phyloP scores from a whole-genome alignment of 202 grass and related monocot genomes.

The Setaria viridis region DNA sequence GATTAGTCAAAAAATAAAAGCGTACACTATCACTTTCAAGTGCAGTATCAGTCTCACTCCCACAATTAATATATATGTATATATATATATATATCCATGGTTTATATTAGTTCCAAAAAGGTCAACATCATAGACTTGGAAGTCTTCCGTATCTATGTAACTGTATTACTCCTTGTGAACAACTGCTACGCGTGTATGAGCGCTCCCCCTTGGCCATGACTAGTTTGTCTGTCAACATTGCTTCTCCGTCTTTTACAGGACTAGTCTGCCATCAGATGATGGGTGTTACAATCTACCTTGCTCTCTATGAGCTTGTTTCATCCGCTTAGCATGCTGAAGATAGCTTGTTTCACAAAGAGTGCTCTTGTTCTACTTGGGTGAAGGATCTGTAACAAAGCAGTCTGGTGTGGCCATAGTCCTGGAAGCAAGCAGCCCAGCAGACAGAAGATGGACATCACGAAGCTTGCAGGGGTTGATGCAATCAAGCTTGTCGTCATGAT shows the following conservation, averaged over 20 bases:
- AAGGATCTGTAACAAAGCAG: background rate
- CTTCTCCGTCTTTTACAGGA: background rate
- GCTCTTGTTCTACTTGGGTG: background rate
- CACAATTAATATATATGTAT: background rate
- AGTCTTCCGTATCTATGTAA: background rate
- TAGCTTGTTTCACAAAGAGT: background rate
- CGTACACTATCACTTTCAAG: background rate
- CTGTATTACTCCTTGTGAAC: background rate
- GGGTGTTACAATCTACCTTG: background rate
- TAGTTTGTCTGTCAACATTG: background rate
- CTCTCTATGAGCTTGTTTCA: background rate
- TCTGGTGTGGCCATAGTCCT: background rate
- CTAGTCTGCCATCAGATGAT: background rate
- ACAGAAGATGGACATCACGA: conserved; percentile 40
- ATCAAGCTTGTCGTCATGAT: conserved; percentile 60
- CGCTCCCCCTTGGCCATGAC: background rate
- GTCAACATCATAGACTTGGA: background rate
- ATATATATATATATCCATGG: background rate
- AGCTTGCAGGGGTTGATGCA: conserved; percentile 61
- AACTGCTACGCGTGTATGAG: background rate
- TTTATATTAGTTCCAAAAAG: conserved; percentile 13
- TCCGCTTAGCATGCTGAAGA: background rate
- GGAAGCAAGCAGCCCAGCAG: background rate
- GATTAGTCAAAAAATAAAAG: too few species aligned
- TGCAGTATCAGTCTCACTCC: background rate